phyloP scores from a whole-genome alignment of 2,329 filamentous ascomycete species.

The Pezicula carpinea region DNA sequence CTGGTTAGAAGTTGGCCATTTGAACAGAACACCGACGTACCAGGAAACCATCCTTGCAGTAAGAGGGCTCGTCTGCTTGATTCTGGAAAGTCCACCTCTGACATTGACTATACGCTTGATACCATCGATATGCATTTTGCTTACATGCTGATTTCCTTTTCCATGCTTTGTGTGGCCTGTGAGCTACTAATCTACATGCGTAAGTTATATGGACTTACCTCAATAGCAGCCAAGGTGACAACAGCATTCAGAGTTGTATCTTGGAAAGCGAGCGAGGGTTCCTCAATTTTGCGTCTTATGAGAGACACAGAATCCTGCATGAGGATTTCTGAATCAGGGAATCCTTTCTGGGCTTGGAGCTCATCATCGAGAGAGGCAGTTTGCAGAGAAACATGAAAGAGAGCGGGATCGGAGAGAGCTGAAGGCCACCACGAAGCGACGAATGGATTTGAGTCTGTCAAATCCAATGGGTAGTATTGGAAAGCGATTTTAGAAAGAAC shows the following conservation, averaged over 20 bases:
- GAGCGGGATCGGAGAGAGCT: constrained; percentile 48
- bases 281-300: constrained; percentile 44
- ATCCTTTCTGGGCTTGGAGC: constrained; percentile 44
- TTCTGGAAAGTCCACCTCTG: constrained; percentile 44
- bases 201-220: constrained; percentile 33
- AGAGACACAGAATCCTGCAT: constrained; percentile 53
- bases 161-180: constrained; percentile 35
- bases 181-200: background rate
- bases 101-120: constrained; percentile 44
- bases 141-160: constrained; percentile 43
- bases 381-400: constrained; percentile 56
- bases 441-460: constrained; percentile 52
- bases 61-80: constrained; percentile 45
- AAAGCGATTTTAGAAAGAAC: constrained; percentile 54
- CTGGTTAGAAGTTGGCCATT: constrained; percentile 2
- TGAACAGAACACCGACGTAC: background rate
- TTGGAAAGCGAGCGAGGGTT: constrained; percentile 41
- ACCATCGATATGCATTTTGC: constrained; percentile 44
- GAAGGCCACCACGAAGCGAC: constrained; percentile 56
- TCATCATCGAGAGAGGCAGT: constrained; percentile 55
- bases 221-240: constrained; percentile 52
- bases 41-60: constrained; percentile 36
- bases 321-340: constrained; percentile 47
- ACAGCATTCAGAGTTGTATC: constrained; percentile 54
- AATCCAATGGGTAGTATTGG: constrained; percentile 54